These are phyloP conservation scores for Protomyces pachydermus DNA, from an alignment of 1,139 yeast species.

Conservation along the genomic window DNA sequence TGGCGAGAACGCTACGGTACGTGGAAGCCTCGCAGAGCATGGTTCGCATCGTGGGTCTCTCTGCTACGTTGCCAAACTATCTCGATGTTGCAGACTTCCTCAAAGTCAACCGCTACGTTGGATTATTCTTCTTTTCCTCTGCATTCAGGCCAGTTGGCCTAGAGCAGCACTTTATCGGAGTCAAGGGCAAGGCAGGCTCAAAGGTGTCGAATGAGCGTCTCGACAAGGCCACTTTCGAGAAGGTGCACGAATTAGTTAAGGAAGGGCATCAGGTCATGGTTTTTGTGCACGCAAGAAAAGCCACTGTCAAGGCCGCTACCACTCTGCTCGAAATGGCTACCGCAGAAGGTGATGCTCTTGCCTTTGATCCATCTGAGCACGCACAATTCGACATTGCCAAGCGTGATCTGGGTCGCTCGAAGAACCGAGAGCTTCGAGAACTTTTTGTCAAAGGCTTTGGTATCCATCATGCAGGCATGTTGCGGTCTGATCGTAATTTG, in stretches of 20 bases:
- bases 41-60: slow-evolving; percentile 93
- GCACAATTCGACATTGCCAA: slow-evolving; percentile 48
- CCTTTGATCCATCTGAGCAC: slow-evolving; percentile 59
- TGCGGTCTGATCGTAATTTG: slow-evolving; percentile 80
- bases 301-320: slow-evolving; percentile 77
- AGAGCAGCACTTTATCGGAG: slow-evolving; percentile 83
- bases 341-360: slow-evolving; percentile 47
- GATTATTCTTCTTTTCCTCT: slow-evolving; percentile 90
- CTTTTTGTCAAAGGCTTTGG: slow-evolving; percentile 82
- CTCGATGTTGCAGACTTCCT: slow-evolving; percentile 93
- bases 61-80: slow-evolving; percentile 93
- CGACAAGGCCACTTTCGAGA: slow-evolving; percentile 72
- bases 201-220: slow-evolving; percentile 69
- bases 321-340: slow-evolving; percentile 67
- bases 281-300: slow-evolving; percentile 92
- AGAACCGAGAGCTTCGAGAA: slow-evolving; percentile 75
- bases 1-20: slow-evolving; percentile 89
- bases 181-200: slow-evolving; percentile 74
- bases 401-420: slow-evolving; percentile 67
- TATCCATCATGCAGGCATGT: slow-evolving; percentile 96
- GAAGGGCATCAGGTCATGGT: slow-evolving; percentile 91
- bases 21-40: slow-evolving; percentile 90
- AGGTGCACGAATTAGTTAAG: slow-evolving; percentile 59
- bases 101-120: slow-evolving; percentile 82
- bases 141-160: slow-evolving; percentile 92